Conservation (phyloP, 306 rosid genomes). For the Quercus berberidifolia region DNA sequence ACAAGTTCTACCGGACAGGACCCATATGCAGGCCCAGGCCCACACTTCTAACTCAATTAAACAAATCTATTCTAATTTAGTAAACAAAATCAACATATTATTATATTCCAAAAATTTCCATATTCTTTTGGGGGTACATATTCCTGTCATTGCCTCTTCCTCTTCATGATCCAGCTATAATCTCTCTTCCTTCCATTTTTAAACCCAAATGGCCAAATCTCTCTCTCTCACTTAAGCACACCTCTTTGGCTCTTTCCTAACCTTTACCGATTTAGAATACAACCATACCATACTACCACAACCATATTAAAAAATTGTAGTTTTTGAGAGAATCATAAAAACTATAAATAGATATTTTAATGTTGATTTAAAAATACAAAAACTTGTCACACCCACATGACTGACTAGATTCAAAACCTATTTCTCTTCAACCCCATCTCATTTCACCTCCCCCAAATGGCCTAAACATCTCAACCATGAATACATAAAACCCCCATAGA, state of each 20-base stretch:
- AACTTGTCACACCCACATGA: not conserved
- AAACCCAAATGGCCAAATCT: too few species aligned
- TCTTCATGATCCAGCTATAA: not conserved
- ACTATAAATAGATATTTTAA: not conserved
- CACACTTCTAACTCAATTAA: not conserved
- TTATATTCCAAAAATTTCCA: not conserved
- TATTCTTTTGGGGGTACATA: not conserved
- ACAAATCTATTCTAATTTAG: not conserved
- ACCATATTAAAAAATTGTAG: too few species aligned
- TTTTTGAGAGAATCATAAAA: too few species aligned
- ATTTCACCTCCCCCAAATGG: not conserved
- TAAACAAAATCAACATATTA: not conserved
- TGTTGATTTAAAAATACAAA: not conserved
- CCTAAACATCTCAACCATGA: not conserved
- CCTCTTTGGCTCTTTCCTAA: too few species aligned
- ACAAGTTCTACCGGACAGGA: not conserved
- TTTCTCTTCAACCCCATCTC: not conserved
- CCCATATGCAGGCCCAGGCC: not conserved
- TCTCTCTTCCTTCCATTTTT: not conserved
- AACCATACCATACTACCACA: too few species aligned
- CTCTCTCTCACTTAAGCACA: too few species aligned
- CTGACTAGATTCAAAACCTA: not conserved
- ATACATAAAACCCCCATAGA: not conserved
- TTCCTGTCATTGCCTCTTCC: not conserved
- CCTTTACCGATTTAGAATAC: too few species aligned